Evolutionary conservation across 2,329 filamentous ascomycete species (phyloP).

Genomic region (Cryphonectria japonica): DNA sequence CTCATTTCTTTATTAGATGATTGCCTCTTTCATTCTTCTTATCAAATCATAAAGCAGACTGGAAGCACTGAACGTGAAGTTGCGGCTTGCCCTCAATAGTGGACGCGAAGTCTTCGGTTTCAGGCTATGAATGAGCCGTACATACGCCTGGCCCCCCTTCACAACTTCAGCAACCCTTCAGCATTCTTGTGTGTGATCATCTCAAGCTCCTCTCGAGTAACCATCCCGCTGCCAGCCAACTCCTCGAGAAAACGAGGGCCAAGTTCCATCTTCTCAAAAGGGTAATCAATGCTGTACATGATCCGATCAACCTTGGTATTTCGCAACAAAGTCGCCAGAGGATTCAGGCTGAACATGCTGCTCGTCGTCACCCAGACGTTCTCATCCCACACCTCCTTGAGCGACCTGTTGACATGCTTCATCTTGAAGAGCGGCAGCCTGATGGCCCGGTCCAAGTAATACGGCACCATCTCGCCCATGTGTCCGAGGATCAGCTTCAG

Average conservation of each 20-base stretch:
- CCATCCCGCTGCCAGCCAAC: conserved; percentile 3
- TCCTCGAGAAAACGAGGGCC: conserved; percentile 2
- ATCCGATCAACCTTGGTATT: conserved; percentile 7
- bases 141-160: background rate
- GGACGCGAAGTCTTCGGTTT: background rate
- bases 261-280: conserved; percentile 10
- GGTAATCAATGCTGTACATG: conserved; percentile 15
- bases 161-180: background rate
- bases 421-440: conserved; percentile 35
- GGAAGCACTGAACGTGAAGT: background rate
- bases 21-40: background rate
- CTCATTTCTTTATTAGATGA: background rate
- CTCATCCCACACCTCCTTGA: conserved; percentile 13
- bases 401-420: conserved; percentile 27
- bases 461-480: conserved; percentile 57
- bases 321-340: conserved; percentile 5
- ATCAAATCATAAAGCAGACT: background rate
- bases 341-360: conserved; percentile 14
- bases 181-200: conserved; percentile 11
- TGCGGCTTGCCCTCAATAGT: background rate
- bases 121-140: too few relatives aligned
- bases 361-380: conserved; percentile 21
- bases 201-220: conserved; percentile 2
- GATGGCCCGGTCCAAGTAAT: conserved; percentile 53
- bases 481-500: conserved; percentile 60